These are phyloP conservation scores for Phoma sp. DNA, from an alignment of 2,329 filamentous ascomycete species.

Conservation along the genomic window DNA sequence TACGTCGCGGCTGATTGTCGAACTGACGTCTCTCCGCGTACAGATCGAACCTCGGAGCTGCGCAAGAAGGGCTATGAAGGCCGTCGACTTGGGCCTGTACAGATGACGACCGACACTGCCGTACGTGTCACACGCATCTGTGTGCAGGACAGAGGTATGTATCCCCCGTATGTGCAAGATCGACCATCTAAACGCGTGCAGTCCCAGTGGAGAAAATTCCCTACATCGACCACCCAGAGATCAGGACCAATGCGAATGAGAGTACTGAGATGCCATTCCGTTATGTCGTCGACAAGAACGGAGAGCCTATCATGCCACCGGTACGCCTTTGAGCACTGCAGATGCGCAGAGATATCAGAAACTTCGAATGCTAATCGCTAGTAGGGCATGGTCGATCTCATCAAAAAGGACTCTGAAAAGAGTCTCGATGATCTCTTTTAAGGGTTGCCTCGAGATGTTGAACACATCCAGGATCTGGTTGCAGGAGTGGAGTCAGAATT, in stretches of 20 bases:
- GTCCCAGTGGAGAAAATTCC: conserved; percentile 78
- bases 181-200: conserved; percentile 50
- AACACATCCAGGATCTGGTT: not conserved
- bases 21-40: conserved; percentile 28
- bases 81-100: conserved; percentile 84
- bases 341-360: not conserved
- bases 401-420: conserved; percentile 93
- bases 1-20: not conserved
- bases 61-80: conserved; percentile 91
- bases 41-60: conserved; percentile 94
- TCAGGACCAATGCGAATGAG: conserved; percentile 89
- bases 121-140: conserved; percentile 92
- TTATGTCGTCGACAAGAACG: conserved; percentile 79
- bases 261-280: conserved; percentile 98
- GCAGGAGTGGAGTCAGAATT: conserved; percentile 1
- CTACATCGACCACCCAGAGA: conserved; percentile 87
- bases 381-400: conserved; percentile 92
- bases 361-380: not conserved
- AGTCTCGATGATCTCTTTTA: conserved; percentile 84
- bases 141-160: conserved; percentile 78
- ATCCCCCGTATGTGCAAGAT: not conserved
- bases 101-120: conserved; percentile 99
- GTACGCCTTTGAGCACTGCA: conserved; percentile 57
- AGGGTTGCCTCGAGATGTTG: not conserved
- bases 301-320: conserved; percentile 87